Base-by-base conservation (phyloP, 805 yeast genomes). In the Jamesozyma lodderae region DNA sequence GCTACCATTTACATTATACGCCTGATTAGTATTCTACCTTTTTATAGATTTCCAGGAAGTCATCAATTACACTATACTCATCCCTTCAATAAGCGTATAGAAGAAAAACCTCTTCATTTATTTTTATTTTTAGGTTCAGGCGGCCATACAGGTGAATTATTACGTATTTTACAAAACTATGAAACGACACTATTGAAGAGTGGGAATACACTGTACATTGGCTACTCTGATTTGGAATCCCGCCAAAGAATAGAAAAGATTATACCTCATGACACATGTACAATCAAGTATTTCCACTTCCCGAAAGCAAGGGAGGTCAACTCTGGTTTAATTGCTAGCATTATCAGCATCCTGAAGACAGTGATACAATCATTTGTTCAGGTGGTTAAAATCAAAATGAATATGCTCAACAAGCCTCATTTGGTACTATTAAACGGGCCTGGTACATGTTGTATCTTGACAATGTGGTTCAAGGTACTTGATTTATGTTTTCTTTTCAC, bases 141-240 rank as follows among this genome's bases (percentile, higher is more conserved):
- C 2, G 97, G 96, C 2, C 97, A 87, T 52, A 87, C 96, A 0
- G 96, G 96, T 1, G 96, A 90, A 58, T 85, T 90, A 94, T 57
- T 88, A n/a, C 65, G 88, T 19, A 65, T 90, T 14, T 55, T 85
- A 8, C 43, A 55, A 4, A 55, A 57, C 6, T 62, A 72, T 27
- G 49, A 60, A 36, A 46, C 59, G 8, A 53, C 68, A 0, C 64
- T 81, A 0, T 60, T 73, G 5, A 69, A 69, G 3, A 76, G 73
- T 6, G 46, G 60, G 1, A 64, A 73, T 3, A 74, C 77, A 1
- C 2, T 60, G 5, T 42, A 47, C 30, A 45, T 59, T 6, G 59
- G 63, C 6, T 57, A 54, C 26, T 54, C 61, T 3, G 65, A 17
- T 44, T 67, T 10, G 26, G 58, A 30, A 65, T 69, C 58, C 58